Percentiles rank a stretch among this genome's conserved stretches.
phyloP scores from a whole-genome alignment of 176 grass and related monocot species.

The Chloris gayana region DNA sequence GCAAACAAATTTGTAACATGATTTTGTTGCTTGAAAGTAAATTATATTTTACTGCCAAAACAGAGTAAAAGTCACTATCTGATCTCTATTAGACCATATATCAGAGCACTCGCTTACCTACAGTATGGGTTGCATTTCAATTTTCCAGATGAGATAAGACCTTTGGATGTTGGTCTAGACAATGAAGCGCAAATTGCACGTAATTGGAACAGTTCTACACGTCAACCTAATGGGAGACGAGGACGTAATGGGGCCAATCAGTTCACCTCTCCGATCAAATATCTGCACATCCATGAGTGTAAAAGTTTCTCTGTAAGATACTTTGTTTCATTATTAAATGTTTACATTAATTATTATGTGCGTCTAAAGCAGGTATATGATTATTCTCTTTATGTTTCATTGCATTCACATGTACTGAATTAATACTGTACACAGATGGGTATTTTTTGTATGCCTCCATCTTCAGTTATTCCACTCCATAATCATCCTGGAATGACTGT shows the following conservation, averaged over 20 bases:
- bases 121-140: slow-evolving; percentile 13
- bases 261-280: slow-evolving; percentile 65
- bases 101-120: neutral
- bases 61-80: neutral
- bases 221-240: slow-evolving; percentile 69
- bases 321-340: no score
- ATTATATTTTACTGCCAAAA: slow-evolving; percentile 7
- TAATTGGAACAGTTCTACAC: slow-evolving; percentile 59
- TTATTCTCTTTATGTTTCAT: neutral
- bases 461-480: slow-evolving; percentile 95
- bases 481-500: slow-evolving; percentile 98
- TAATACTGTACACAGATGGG: slow-evolving; percentile 68
- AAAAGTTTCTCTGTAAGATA: slow-evolving; percentile 91
- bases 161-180: slow-evolving; percentile 85
- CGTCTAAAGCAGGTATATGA: no score
- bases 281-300: slow-evolving; percentile 91
- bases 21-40: no score
- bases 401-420: neutral
- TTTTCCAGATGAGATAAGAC: slow-evolving; percentile 81
- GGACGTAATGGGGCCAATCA: slow-evolving; percentile 70
- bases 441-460: slow-evolving; percentile 97
- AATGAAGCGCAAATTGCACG: slow-evolving; percentile 85
- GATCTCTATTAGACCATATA: slow-evolving; percentile 8
- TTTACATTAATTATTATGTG: no score
- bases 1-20: neutral